Conservation (phyloP, 495 filamentous ascomycete species). For the Penicillium parvum region DNA sequence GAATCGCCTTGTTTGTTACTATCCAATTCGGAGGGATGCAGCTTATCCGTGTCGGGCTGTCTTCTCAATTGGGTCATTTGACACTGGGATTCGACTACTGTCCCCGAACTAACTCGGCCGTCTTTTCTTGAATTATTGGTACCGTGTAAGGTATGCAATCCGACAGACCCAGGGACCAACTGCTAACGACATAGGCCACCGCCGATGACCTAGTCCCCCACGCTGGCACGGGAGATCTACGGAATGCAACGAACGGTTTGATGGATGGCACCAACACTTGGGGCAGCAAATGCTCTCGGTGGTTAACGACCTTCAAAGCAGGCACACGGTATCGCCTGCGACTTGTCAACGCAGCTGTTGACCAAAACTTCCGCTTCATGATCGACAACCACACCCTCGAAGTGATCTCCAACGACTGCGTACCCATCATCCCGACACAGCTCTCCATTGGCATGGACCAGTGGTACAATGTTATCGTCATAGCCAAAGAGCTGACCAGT, state of each 20-base stretch:
- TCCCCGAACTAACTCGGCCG: no score
- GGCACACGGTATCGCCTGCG: slow-evolving; percentile 44
- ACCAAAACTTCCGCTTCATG: slow-evolving; percentile 42
- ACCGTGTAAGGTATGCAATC: slow-evolving; percentile 2
- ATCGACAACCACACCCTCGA: slow-evolving; percentile 43
- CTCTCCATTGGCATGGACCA: slow-evolving; percentile 50
- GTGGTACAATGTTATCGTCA: slow-evolving; percentile 58
- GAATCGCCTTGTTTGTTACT: no score
- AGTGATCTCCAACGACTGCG: slow-evolving; percentile 43
- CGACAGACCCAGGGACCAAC: not conserved
- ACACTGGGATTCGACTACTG: no score
- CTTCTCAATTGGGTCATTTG: no score
- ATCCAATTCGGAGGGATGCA: no score
- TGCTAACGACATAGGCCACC: not conserved
- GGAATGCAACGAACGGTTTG: slow-evolving; percentile 40
- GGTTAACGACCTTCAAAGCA: slow-evolving; percentile 29
- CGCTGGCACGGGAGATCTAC: slow-evolving; percentile 35
- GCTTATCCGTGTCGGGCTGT: no score
- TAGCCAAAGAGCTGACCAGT: slow-evolving; percentile 47
- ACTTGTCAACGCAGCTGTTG: slow-evolving; percentile 40
- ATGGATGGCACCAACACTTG: slow-evolving; percentile 47
- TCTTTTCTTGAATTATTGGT: slow-evolving; percentile 24
- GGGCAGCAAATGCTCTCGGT: slow-evolving; percentile 26
- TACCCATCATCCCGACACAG: slow-evolving; percentile 39
- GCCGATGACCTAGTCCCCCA: slow-evolving; percentile 9